Evolutionary conservation across 306 rosid species (phyloP).

Genomic region (Ormosia semicastrata): DNA sequence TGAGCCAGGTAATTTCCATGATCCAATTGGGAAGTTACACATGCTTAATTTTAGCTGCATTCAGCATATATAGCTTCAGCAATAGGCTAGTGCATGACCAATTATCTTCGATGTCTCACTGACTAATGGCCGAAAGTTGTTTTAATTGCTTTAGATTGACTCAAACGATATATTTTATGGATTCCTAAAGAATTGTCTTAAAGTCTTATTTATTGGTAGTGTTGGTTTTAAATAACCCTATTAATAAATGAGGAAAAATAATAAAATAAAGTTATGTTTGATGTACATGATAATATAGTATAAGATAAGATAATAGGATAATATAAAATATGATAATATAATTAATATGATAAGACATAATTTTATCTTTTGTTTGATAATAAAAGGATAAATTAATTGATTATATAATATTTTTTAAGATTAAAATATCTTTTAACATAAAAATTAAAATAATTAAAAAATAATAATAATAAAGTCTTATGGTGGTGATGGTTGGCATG

Average conservation of each 20-base stretch:
- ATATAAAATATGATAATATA: too few species aligned
- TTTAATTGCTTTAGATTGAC: slow-evolving; percentile 4
- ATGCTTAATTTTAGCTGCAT: not conserved
- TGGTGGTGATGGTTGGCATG: too few species aligned
- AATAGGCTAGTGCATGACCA: not conserved
- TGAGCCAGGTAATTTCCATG: slow-evolving; percentile 64
- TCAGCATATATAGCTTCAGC: not conserved
- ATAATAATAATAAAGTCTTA: too few species aligned
- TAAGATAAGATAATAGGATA: too few species aligned
- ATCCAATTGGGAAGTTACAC: not conserved
- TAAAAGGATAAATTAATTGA: too few species aligned
- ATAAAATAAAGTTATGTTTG: too few species aligned
- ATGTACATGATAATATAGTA: too few species aligned
- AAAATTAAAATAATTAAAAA: too few species aligned
- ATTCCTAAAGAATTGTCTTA: not conserved
- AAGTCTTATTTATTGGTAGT: not conserved
- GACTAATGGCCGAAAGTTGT: slow-evolving; percentile 3
- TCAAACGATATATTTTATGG: not conserved
- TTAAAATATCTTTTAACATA: too few species aligned
- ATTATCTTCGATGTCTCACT: not conserved
- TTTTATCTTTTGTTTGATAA: too few species aligned
- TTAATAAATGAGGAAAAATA: not conserved
- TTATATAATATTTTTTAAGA: too few species aligned
- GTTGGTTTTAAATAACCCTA: not conserved
- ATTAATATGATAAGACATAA: too few species aligned